Conservation (phyloP, 306 rosid genomes). For the Cyamopsis tetragonoloba region DNA sequence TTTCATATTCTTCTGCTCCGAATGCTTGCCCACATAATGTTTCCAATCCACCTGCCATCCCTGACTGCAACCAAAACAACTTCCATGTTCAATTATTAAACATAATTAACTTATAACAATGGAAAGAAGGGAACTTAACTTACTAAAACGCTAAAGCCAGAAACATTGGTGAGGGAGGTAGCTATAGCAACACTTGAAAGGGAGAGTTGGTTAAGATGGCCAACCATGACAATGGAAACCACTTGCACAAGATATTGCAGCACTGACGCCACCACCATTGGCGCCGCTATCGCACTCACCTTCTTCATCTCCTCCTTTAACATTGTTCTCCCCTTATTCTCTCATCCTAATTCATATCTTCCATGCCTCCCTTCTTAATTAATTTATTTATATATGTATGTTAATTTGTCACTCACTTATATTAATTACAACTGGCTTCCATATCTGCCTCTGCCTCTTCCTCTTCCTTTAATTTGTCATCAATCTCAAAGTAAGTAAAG, state of each 20-base stretch:
- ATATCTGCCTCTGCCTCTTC: not conserved
- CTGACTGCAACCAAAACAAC: constrained; percentile 53
- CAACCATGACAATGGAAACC: constrained; percentile 37
- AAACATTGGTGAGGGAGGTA: constrained; percentile 39
- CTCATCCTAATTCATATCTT: constrained; percentile 26
- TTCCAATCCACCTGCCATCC: constrained; percentile 68
- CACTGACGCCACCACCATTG: constrained; percentile 37
- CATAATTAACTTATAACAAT: too few species aligned
- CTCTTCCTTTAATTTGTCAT: not conserved
- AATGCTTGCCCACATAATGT: constrained; percentile 64
- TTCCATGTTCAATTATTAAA: too few species aligned
- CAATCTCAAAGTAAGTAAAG: too few species aligned
- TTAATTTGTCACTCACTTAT: not conserved
- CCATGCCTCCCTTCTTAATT: not conserved
- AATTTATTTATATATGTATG: not conserved
- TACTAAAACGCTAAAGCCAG: constrained; percentile 47
- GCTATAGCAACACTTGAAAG: constrained; percentile 48
- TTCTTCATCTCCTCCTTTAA: constrained; percentile 27
- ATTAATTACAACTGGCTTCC: too few species aligned
- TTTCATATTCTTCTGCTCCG: constrained; percentile 50
- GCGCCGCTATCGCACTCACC: constrained; percentile 23
- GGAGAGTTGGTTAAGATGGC: constrained; percentile 37
- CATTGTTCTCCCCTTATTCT: not conserved
- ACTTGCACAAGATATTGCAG: constrained; percentile 43
- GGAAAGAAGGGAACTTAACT: too few species aligned